Conservation (phyloP, 495 filamentous ascomycete genomes). For the Trichoderma reesei region DNA sequence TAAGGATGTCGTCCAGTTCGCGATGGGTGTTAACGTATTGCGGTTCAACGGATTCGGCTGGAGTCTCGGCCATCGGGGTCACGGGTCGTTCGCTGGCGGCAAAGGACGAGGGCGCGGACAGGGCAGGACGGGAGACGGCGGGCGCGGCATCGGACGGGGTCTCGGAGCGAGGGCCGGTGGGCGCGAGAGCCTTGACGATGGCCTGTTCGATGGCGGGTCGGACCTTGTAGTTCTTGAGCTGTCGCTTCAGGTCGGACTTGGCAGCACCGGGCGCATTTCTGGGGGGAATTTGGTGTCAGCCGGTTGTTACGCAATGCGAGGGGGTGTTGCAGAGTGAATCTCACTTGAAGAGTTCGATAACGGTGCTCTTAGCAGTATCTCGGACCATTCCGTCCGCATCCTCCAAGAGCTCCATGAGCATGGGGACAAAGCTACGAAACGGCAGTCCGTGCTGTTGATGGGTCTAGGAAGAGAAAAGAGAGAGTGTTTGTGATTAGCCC, state of each 20-base stretch:
- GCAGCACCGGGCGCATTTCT: slow-evolving; percentile 72
- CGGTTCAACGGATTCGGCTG: slow-evolving; percentile 65
- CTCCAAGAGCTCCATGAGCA: slow-evolving; percentile 74
- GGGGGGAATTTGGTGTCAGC: slow-evolving; percentile 13
- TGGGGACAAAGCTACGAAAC: slow-evolving; percentile 73
- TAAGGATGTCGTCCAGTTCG: slow-evolving; percentile 76
- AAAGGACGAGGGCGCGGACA: slow-evolving; percentile 39
- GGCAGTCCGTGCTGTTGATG: slow-evolving; percentile 63
- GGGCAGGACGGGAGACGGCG: slow-evolving; percentile 29
- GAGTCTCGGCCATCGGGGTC: slow-evolving; percentile 44
- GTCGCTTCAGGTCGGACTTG: slow-evolving; percentile 78
- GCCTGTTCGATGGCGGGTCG: slow-evolving; percentile 72
- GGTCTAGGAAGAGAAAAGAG: slow-evolving; percentile 44
- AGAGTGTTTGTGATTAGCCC: not conserved
- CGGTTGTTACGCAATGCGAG: not conserved
- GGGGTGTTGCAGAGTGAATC: slow-evolving; percentile 16
- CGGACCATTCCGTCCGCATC: slow-evolving; percentile 80
- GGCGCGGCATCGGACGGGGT: slow-evolving; percentile 29
- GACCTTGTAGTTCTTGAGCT: slow-evolving; percentile 68
- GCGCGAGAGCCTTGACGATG: slow-evolving; percentile 62
- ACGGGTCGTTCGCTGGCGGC: slow-evolving; percentile 35
- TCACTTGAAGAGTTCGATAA: slow-evolving; percentile 79
- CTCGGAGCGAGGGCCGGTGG: slow-evolving; percentile 40
- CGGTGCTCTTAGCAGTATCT: slow-evolving; percentile 67
- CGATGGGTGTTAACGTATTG: slow-evolving; percentile 67